These are phyloP conservation scores for Papiliotrema nemorosa DNA, from an alignment of 1,284 basidiomycete genomes.

Conservation along the genomic window DNA sequence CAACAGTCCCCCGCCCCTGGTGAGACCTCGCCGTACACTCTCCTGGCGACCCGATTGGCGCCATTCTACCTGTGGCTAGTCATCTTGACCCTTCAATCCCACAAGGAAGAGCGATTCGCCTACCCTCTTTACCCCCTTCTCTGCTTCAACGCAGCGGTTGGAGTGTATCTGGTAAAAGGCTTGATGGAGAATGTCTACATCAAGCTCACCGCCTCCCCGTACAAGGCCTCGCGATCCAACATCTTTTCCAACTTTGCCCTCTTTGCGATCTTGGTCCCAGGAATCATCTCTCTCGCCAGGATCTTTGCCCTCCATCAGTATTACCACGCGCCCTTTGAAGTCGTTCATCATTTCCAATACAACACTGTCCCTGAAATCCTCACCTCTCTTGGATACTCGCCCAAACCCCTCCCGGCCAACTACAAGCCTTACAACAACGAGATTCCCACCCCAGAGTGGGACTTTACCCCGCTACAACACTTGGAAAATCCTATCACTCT, in stretches of 20 bases:
- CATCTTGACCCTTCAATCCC: constrained; percentile 75
- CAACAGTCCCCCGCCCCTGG: constrained; percentile 59
- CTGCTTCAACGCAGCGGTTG: constrained; percentile 89
- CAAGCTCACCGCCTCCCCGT: constrained; percentile 72
- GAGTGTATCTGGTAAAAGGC: constrained; percentile 74
- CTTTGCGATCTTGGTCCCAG: constrained; percentile 62
- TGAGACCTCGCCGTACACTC: constrained; percentile 64
- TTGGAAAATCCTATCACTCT: constrained; percentile 64
- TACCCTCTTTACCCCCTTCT: constrained; percentile 89
- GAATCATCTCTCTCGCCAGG: constrained; percentile 70
- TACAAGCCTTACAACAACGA: constrained; percentile 51
- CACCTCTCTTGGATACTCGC: constrained; percentile 63
- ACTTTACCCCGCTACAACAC: constrained; percentile 65
- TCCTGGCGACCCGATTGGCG: constrained; percentile 69
- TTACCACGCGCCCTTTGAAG: constrained; percentile 83
- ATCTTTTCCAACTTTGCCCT: constrained; percentile 75
- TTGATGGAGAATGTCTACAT: constrained; percentile 79
- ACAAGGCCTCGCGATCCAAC: constrained; percentile 72
- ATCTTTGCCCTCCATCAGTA: constrained; percentile 78
- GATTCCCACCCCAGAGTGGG: constrained; percentile 56
- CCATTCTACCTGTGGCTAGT: constrained; percentile 87
- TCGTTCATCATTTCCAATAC: constrained; percentile 69
- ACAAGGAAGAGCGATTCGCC: constrained; percentile 99
- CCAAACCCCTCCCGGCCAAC: constrained; percentile 35
- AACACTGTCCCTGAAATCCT: constrained; percentile 77